Percentiles rank a stretch among this genome's conserved stretches.
These are phyloP conservation scores for Uronychia binucleata DNA, from an alignment of 73 alveolate genomes.

Conservation along the genomic window DNA sequence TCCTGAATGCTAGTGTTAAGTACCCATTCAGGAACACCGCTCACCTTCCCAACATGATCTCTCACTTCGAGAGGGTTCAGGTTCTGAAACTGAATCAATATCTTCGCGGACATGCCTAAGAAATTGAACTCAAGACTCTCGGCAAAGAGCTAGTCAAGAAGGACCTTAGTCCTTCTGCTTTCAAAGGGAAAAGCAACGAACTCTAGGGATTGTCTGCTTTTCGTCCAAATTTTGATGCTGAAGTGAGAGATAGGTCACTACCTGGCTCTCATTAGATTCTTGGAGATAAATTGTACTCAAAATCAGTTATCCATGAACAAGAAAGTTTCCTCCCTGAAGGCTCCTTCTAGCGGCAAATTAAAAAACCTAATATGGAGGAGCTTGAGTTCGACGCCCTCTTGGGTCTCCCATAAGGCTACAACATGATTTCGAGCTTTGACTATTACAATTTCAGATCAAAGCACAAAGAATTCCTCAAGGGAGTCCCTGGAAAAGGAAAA, in stretches of 20 bases:
- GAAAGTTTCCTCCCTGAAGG: background rate
- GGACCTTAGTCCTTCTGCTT: background rate
- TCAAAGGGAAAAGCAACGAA: too few species aligned
- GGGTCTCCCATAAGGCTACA: background rate
- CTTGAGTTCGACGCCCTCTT: background rate
- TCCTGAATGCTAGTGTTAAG: constrained; percentile 45
- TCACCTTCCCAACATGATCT: background rate
- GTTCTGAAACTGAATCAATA: background rate
- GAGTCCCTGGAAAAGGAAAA: background rate
- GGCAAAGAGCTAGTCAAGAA: background rate
- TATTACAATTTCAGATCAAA: background rate
- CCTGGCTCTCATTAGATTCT: too few species aligned
- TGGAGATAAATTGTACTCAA: too few species aligned
- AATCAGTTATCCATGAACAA: too few species aligned
- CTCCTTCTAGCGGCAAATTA: background rate
- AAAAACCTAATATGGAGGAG: background rate
- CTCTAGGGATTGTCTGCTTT: too few species aligned
- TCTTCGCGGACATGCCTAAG: background rate
- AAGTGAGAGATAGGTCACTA: too few species aligned
- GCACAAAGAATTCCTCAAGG: background rate
- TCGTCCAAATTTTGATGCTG: too few species aligned
- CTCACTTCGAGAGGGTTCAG: background rate
- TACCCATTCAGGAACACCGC: constrained; percentile 11
- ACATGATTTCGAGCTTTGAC: background rate
- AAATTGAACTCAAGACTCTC: background rate